Conservation (phyloP, 1,139 yeast genomes). For the Saccharomycopsis hybrid region DNA sequence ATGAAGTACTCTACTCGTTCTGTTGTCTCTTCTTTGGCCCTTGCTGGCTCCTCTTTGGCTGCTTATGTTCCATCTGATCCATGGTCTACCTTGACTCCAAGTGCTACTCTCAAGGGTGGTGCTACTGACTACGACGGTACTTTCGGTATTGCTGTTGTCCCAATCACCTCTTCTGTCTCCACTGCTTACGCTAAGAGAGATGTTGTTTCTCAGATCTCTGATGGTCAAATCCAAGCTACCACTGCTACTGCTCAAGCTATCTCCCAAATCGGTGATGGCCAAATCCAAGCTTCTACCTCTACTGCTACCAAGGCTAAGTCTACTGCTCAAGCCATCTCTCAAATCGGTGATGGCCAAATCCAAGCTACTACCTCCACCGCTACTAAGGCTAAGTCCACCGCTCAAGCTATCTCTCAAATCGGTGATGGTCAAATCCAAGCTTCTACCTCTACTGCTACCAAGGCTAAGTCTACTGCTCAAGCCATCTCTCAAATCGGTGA, state of each 20-base stretch:
- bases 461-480: slow-evolving; percentile 34
- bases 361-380: slow-evolving; percentile 41
- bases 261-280: slow-evolving; percentile 44
- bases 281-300: slow-evolving; percentile 38
- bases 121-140: slow-evolving; percentile 51
- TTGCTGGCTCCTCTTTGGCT: slow-evolving; percentile 49
- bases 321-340: slow-evolving; percentile 47
- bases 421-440: slow-evolving; percentile 27
- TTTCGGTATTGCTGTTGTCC: slow-evolving; percentile 67
- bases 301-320: slow-evolving; percentile 43
- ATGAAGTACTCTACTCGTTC: slow-evolving; percentile 27
- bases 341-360: slow-evolving; percentile 53
- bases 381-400: slow-evolving; percentile 28
- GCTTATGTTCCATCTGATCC: slow-evolving; percentile 67
- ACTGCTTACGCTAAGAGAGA: slow-evolving; percentile 32
- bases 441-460: slow-evolving; percentile 25
- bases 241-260: slow-evolving; percentile 33
- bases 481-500: slow-evolving; percentile 31
- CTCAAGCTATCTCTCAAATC: slow-evolving; percentile 27
- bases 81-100: slow-evolving; percentile 67
- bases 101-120: slow-evolving; percentile 50
- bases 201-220: slow-evolving; percentile 30
- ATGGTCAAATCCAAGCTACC: slow-evolving; percentile 34
- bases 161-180: slow-evolving; percentile 34
- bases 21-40: slow-evolving; percentile 30